Percentiles rank a stretch among this genome's conserved stretches.
Conservation (phyloP, 2,329 filamentous ascomycete species). For the Aureobasidium sp. region DNA sequence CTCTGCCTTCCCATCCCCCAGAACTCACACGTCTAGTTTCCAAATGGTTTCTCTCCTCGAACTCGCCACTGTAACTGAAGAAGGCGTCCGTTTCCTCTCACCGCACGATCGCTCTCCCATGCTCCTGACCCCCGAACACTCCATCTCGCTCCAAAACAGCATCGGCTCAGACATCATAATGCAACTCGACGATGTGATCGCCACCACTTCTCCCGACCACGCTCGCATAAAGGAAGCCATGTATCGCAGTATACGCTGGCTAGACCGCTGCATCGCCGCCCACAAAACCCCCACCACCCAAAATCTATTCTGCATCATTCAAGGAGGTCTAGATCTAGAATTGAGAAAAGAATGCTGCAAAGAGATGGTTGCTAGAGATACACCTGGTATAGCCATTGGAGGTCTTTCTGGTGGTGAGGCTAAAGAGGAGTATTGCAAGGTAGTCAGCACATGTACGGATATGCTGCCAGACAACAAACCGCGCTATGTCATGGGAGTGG, state of each 20-base stretch:
- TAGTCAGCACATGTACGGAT: conserved; percentile 72
- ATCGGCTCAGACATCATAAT: conserved; percentile 99
- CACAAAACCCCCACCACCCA: conserved; percentile 76
- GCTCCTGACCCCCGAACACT: conserved; percentile 96
- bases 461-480: conserved; percentile 84
- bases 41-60: conserved; percentile 98
- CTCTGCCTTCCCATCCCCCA: not conserved
- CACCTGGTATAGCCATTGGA: conserved; percentile 93
- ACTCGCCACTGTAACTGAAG: conserved; percentile 87
- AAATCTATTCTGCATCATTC: conserved; percentile 98
- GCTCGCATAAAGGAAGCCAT: conserved; percentile 89
- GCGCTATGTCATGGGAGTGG: conserved; percentile 98
- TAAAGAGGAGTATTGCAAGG: conserved; percentile 84
- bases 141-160: conserved; percentile 88
- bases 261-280: conserved; percentile 87
- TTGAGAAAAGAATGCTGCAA: conserved; percentile 75
- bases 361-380: conserved; percentile 83
- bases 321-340: conserved; percentile 84
- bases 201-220: conserved; percentile 85
- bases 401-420: conserved; percentile 92
- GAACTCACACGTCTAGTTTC: conserved; percentile 52
- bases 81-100: conserved; percentile 91
- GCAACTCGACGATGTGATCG: conserved; percentile 97
- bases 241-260: conserved; percentile 88
- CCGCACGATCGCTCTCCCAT: conserved; percentile 93